Percentiles rank a stretch among this genome's conserved stretches.
Conservation (phyloP, 2,329 filamentous ascomycete species). For the Botrytis squamosa region DNA sequence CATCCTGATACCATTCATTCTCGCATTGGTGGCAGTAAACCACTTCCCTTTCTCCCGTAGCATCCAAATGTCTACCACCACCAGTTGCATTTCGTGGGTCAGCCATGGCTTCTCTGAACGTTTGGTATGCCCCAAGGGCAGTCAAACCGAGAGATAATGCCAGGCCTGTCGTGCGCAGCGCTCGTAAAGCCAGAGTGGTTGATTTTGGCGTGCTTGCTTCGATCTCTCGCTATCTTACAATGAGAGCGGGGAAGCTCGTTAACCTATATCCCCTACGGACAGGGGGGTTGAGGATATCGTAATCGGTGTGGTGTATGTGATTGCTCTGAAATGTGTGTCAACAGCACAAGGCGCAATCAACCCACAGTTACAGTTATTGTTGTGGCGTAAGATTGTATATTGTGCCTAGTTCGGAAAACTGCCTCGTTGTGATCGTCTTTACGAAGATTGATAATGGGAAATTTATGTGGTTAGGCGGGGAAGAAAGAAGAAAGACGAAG, state of each 20-base stretch:
- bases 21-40: slow-evolving; percentile 83
- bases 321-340: slow-evolving; percentile 14
- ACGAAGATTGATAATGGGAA: slow-evolving; percentile 4
- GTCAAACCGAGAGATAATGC: slow-evolving; percentile 58
- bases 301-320: slow-evolving; percentile 14
- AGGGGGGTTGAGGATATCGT: slow-evolving; percentile 1
- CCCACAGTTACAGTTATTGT: slow-evolving; percentile 1
- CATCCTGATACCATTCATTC: slow-evolving; percentile 76
- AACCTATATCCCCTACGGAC: neutral
- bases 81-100: slow-evolving; percentile 28
- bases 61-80: slow-evolving; percentile 48
- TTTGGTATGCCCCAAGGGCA: slow-evolving; percentile 55
- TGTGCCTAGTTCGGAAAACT: slow-evolving; percentile 2
- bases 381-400: slow-evolving; percentile 17
- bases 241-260: slow-evolving; percentile 8
- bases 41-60: slow-evolving; percentile 59
- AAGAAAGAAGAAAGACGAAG: neutral
- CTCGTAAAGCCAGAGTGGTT: slow-evolving; percentile 55
- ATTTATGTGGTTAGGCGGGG: neutral
- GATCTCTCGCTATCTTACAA: neutral
- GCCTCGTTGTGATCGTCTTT: slow-evolving; percentile 9
- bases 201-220: slow-evolving; percentile 6
- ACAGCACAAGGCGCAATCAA: slow-evolving; percentile 21
- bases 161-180: slow-evolving; percentile 53
- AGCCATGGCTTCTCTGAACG: slow-evolving; percentile 45